Conservation (phyloP, 2,329 filamentous ascomycete genomes). For the Coleophoma eucalyptorum region DNA sequence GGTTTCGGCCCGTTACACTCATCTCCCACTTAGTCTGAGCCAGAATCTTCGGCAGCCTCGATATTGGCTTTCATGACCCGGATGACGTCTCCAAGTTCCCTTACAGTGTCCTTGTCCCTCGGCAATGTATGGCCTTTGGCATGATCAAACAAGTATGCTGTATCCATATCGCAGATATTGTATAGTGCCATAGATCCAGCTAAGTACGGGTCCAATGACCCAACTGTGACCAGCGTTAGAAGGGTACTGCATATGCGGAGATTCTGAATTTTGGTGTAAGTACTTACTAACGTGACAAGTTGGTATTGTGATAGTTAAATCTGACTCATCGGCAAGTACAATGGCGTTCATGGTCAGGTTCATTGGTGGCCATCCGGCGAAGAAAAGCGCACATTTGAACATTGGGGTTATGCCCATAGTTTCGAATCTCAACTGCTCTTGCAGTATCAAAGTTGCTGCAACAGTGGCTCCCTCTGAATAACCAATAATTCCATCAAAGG, state of each 20-base stretch:
- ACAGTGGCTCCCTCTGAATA: slow-evolving; percentile 58
- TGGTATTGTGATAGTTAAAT: slow-evolving; percentile 46
- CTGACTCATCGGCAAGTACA: slow-evolving; percentile 47
- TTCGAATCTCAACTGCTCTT: slow-evolving; percentile 39
- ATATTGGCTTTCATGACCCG: slow-evolving; percentile 15
- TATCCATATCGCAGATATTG: slow-evolving; percentile 60
- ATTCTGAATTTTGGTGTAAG: background rate
- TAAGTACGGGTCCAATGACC: slow-evolving; percentile 57
- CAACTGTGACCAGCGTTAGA: slow-evolving; percentile 31
- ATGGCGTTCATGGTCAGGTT: slow-evolving; percentile 40
- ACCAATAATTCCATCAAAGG: slow-evolving; percentile 52
- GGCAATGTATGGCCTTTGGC: slow-evolving; percentile 63
- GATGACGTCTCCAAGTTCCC: slow-evolving; percentile 27
- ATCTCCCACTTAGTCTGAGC: too few relatives aligned
- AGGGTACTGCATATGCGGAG: slow-evolving; percentile 1
- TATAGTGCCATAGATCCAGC: slow-evolving; percentile 59
- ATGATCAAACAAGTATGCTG: slow-evolving; percentile 59
- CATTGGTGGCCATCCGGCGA: slow-evolving; percentile 51
- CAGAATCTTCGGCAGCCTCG: too few relatives aligned
- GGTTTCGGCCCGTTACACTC: too few relatives aligned
- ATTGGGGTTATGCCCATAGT: slow-evolving; percentile 22
- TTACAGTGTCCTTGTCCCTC: slow-evolving; percentile 36
- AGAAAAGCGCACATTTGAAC: slow-evolving; percentile 44
- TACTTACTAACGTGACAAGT: slow-evolving; percentile 48
- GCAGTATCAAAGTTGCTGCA: slow-evolving; percentile 48